Evolutionary conservation across 225 moss, liverwort and hornwort species (phyloP), one percentile per base, ranked within the genome.

Genomic region (Bryoerythrophyllum caledonicum): DNA sequence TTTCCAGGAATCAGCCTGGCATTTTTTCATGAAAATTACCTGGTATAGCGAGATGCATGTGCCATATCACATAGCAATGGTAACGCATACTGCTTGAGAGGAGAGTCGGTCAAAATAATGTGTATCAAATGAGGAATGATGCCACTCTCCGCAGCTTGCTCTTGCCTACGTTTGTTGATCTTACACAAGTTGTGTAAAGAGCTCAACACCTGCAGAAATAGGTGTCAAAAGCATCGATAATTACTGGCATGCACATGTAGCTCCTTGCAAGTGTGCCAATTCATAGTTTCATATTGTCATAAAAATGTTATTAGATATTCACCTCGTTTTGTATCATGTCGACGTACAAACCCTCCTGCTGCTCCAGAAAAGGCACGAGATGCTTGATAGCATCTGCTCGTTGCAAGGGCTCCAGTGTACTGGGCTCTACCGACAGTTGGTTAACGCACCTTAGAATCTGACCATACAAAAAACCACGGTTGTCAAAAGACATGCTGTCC

Each of bases 331-430:
- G 92, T 82, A 96, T 89, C 70, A 87, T 89, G 60, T 85, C 82
- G 63, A 90, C 86, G 83, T 86, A 83, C 54, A 86, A 78, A 25
- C 94, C 92, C 37, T 91, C 92, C 44, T 90, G 91, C 67, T 79
- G 83, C 68, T 94, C 94, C 70, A 96, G 76, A 77, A 96, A 91
- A 74, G 92, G 92, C 66, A 96, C 91, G 70, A 96, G 91, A 83
- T 94, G 94, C 88, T 96, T 96, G 81, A 96, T 96, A 21, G 94
- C 96, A 90, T 96, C 92, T 75, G 94, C 96, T 72, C 94, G 85
- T 92, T 96, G 96, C 85, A 96, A 81, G 41, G 78, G 87, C 77
- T 96, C 96, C 78, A 94, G 76, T 26, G 94, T 92, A 64, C 83
- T 88, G 5, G 96, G 91, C 68, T 96, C 96, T 44, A 84, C 82